Evolutionary conservation across 352 stramenopile genomes (phyloP).

Genomic region (Globisporangium megalacanthum): DNA sequence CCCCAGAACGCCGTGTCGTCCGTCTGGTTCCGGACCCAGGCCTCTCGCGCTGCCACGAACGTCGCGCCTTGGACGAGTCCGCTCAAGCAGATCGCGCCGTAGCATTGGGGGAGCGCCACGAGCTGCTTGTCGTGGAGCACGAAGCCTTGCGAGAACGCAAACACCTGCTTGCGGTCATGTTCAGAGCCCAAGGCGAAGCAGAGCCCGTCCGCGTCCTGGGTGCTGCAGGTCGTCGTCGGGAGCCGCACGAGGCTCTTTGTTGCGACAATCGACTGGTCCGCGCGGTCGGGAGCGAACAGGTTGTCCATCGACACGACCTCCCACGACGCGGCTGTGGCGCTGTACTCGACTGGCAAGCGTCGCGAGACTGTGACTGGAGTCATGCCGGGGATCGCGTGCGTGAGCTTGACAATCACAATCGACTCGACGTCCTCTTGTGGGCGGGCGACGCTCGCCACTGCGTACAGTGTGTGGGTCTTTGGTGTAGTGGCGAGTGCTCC

Average conservation of each 20-base stretch:
- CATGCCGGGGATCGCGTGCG: constrained; percentile 1
- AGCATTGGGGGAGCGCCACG: constrained; percentile 10
- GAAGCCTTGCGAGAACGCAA: constrained; percentile 6
- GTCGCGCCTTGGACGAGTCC: constrained; percentile 4
- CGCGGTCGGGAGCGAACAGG: constrained; percentile 4
- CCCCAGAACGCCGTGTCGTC: constrained; percentile 3
- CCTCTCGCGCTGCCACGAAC: constrained; percentile 6
- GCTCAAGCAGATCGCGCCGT: constrained; percentile 4
- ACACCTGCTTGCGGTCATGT: constrained; percentile 1
- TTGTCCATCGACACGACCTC: constrained; percentile 11
- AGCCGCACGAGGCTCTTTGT: constrained; percentile 6
- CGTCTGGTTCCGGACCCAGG: constrained; percentile 6
- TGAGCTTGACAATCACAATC: constrained; percentile 4
- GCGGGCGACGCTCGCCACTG: background rate
- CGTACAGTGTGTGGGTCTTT: background rate
- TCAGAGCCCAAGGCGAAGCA: constrained; percentile 8
- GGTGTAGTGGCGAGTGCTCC: background rate
- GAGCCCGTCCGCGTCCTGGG: background rate
- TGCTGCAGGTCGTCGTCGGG: constrained; percentile 3
- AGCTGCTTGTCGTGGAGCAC: constrained; percentile 9
- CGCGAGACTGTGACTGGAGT: constrained; percentile 5
- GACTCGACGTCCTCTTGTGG: constrained; percentile 2
- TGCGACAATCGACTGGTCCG: background rate
- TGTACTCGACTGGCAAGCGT: constrained; percentile 3
- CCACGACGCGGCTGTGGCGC: constrained; percentile 4